Base-by-base conservation (phyloP, 306 rosid genomes). In the Morella rubra region DNA sequence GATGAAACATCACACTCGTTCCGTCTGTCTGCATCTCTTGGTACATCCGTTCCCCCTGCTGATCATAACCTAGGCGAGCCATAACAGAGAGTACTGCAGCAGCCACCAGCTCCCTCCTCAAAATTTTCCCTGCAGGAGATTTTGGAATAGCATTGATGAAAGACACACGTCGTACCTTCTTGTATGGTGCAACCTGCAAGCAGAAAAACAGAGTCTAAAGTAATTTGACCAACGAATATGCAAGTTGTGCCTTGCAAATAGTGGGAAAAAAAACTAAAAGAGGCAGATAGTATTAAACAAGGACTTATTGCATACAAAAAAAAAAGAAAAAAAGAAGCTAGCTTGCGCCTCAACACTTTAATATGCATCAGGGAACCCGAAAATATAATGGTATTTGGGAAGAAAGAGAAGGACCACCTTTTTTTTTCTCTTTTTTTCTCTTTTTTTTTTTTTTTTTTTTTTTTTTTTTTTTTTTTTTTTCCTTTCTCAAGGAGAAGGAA, bases 161-260 rank as follows among this genome's bases (percentile, higher is more conserved):
- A 11, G 90, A 81, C 7, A 95, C 93, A 2, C 90, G 88, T 2
- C 97, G 82, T 37, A 95, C 85, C 84, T 95, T 95, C 88, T 95
- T 95, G 93, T 95, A 92, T 1, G 97, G 96, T 5, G 99, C 79
- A 58, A 95, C 99, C 99, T 95, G 84, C 74, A 81, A 81, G 1
- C 81, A 64, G 20, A 32, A 60, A 8, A 13, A 11, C 73, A 64
- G 52, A 49, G 4, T 12, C 4, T 9, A 9, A 11, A 49, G 13
- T 45, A 13, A 20, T 1, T 13, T 45, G 20, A 58, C 71, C 51
- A 60, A 46, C 71, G 42, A 15, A 7, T 40, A 8, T 41, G 47
- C 22, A 64, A 64, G 10, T 7, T 64, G 22, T 40, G 13, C 46
- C 14, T 52, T 37, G 70, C 20, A 15, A 32, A 61, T 13, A 6